phyloP scores from a whole-genome alignment of 2,329 filamentous ascomycete species.

The Rhinocladiella mackenziei region DNA sequence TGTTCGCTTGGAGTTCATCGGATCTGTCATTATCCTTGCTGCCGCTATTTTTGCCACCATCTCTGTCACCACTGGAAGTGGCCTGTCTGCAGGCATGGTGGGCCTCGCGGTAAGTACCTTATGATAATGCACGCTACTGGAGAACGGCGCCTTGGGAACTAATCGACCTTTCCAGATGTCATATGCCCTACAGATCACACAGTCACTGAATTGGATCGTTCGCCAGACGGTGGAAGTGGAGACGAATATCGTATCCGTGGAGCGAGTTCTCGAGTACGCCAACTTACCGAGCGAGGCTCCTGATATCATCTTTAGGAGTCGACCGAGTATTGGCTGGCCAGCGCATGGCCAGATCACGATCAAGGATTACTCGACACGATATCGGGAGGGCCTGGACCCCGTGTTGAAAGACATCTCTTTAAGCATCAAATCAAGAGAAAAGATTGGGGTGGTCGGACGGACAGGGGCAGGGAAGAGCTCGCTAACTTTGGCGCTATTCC shows the following conservation, averaged over 20 bases:
- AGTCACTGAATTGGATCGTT: slow-evolving; percentile 98
- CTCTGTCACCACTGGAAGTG: slow-evolving; percentile 65
- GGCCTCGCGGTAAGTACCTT: slow-evolving; percentile 59
- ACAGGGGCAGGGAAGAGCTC: slow-evolving; percentile 96
- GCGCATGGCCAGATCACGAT: slow-evolving; percentile 83
- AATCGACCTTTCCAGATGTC: slow-evolving; percentile 59
- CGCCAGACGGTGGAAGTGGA: slow-evolving; percentile 99
- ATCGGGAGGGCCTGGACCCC: slow-evolving; percentile 81
- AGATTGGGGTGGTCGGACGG: slow-evolving; percentile 94
- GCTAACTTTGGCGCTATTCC: slow-evolving; percentile 85
- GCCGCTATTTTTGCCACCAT: slow-evolving; percentile 79
- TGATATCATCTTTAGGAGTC: slow-evolving; percentile 82
- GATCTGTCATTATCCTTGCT: slow-evolving; percentile 85
- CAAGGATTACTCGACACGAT: slow-evolving; percentile 89
- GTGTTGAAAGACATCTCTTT: slow-evolving; percentile 91
- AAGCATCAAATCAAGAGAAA: slow-evolving; percentile 92
- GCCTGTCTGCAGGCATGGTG: slow-evolving; percentile 68
- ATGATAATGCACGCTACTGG: background rate
- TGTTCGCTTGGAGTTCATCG: slow-evolving; percentile 90
- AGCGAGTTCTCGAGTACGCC: slow-evolving; percentile 95
- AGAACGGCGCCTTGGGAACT: slow-evolving; percentile 3
- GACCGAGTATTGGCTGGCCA: slow-evolving; percentile 88
- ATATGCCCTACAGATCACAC: slow-evolving; percentile 93
- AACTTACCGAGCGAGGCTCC: slow-evolving; percentile 86
- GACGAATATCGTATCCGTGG: slow-evolving; percentile 99